Conservation (phyloP, 345 rosid genomes). For the Adansonia digitata region DNA sequence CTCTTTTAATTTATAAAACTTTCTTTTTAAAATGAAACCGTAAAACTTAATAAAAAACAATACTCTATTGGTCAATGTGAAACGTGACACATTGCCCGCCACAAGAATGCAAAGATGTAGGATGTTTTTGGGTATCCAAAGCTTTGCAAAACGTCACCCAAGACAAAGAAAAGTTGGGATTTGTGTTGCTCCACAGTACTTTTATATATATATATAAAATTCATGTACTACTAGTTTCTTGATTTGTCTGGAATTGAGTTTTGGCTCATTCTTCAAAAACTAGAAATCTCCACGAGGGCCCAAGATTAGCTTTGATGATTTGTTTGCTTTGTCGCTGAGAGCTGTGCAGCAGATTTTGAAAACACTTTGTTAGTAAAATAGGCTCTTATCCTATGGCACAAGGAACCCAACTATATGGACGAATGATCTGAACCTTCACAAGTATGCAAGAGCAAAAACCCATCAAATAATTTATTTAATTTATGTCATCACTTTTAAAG, state of each 20-base stretch:
- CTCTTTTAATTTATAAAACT: too few relatives aligned
- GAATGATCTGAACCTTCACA: not conserved
- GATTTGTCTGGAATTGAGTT: not conserved
- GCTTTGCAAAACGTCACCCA: too few relatives aligned
- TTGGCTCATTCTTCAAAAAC: not conserved
- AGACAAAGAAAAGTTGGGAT: too few relatives aligned
- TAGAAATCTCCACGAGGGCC: not conserved
- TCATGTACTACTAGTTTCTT: not conserved
- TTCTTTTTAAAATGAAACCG: too few relatives aligned
- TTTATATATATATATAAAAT: not conserved
- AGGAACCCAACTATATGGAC: not conserved
- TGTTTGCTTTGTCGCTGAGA: not conserved
- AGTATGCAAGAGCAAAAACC: not conserved
- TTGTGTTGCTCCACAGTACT: not conserved
- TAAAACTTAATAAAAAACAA: too few relatives aligned
- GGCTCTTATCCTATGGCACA: not conserved
- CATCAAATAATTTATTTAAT: too few relatives aligned
- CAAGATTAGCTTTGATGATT: not conserved
- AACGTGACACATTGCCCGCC: too few relatives aligned
- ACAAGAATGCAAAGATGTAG: slow-evolving; percentile 27
- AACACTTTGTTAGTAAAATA: not conserved
- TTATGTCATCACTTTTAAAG: too few relatives aligned
- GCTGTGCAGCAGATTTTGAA: not conserved
- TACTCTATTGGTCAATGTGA: too few relatives aligned
- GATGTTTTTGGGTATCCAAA: slow-evolving; percentile 34